Base-by-base conservation (phyloP, 768 basidiomycete genomes). In the Pisolithus albus region DNA sequence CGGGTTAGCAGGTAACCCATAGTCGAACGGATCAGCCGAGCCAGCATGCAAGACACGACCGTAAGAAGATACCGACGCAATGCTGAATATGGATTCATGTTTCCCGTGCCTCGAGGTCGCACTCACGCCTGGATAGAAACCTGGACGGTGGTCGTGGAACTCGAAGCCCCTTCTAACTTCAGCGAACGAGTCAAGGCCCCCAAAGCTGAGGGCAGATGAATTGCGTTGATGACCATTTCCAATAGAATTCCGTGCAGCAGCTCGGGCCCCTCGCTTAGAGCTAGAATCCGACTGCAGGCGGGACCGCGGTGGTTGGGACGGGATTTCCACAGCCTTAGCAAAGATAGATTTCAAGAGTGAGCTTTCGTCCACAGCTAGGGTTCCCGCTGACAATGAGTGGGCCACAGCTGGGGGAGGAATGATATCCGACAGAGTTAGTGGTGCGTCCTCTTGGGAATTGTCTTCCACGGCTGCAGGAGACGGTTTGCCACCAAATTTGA, bases 121-220 rank as follows among this genome's bases (percentile, higher is more conserved):
- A 2, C 63, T 66, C 26, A 73, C 67, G 10, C 80, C 77, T 1
- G 83, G 83, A 59, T 86, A 88, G 64, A 86, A 88, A 1, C 77
- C 70, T 2, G 83, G 81, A 0, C 84, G 78, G 44, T 77, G 70
- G 7, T 77, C 72, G 24, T 73, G 73, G 63, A 86, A 89, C 61
- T 90, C 88, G 54, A 89, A 91, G 1, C 83, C 86, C 46, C 86
- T 77, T 28, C 87, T 72, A n/a, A 89, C 78, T 60, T 88, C 88
- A 18, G 84, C 82, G 56, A 88, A 91, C 0, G 85, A 84, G 43
- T 84, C 81, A 15, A 89, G 74, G 0, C 88, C 87, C 4, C 70
- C 73, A 57, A 91, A 90, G 63, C 86, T 88, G 47, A 78, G 62
- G 3, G 67, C 78, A 0, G 86, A 88, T 3, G 63, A 55, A 18